Evolutionary conservation across 1,284 basidiomycete genomes (phyloP).

Genomic region (Puccinia hordei): DNA sequence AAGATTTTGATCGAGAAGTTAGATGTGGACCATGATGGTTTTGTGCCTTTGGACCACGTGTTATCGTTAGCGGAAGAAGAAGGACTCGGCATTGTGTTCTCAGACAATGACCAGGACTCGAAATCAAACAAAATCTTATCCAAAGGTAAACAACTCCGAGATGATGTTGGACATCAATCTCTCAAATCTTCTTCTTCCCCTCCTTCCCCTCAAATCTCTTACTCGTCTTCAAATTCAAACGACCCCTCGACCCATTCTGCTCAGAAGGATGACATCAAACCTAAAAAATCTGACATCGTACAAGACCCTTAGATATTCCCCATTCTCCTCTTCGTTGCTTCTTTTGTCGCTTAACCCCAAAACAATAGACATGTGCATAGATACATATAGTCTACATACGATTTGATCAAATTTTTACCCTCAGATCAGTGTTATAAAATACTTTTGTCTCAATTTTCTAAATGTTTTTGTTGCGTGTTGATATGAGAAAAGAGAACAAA

Average conservation of each 20-base stretch:
- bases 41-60: constrained; percentile 65
- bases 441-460: too few species aligned
- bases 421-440: too few species aligned
- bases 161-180: constrained; percentile 6
- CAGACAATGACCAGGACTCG: constrained; percentile 55
- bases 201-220: constrained; percentile 3
- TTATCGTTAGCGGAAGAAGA: constrained; percentile 60
- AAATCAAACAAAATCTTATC: constrained; percentile 56
- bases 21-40: constrained; percentile 94
- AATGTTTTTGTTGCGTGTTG: too few species aligned
- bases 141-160: constrained; percentile 51
- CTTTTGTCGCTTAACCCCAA: not conserved
- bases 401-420: too few species aligned
- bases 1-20: constrained; percentile 87
- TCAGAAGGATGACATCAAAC: constrained; percentile 31
- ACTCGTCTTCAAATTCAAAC: not conserved
- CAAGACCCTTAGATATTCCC: constrained; percentile 35
- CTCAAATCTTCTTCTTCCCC: not conserved
- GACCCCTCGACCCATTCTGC: not conserved
- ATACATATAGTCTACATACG: not conserved
- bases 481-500: too few species aligned
- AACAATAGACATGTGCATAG: not conserved
- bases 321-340: not conserved
- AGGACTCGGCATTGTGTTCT: constrained; percentile 57
- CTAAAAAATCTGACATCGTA: constrained; percentile 50